Evolutionary conservation across 306 rosid genomes (phyloP).

Genomic region (Prosopis cineraria): DNA sequence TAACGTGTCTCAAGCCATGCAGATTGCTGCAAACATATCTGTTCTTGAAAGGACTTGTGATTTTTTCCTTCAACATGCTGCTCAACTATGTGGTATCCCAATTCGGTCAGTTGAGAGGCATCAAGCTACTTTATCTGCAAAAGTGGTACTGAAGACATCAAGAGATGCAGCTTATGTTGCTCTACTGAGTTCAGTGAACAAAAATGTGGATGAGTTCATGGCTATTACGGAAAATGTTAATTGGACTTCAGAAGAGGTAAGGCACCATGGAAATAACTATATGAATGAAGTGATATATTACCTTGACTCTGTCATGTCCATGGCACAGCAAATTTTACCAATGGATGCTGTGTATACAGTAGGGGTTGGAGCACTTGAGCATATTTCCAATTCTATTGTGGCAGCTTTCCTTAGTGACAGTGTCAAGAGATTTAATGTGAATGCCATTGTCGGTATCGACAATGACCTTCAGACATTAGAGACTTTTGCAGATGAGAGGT

Average conservation of each 20-base stretch:
- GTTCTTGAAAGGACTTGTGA: slow-evolving; percentile 92
- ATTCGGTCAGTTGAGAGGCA: slow-evolving; percentile 61
- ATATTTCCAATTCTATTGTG: slow-evolving; percentile 63
- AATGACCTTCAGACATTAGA: slow-evolving; percentile 61
- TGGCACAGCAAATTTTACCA: slow-evolving; percentile 87
- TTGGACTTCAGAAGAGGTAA: slow-evolving; percentile 80
- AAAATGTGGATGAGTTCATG: slow-evolving; percentile 73
- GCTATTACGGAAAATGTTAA: slow-evolving; percentile 56
- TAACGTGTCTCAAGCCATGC: slow-evolving; percentile 87
- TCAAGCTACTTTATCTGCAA: slow-evolving; percentile 71
- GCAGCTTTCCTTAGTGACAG: slow-evolving; percentile 69
- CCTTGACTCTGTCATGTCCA: slow-evolving; percentile 80
- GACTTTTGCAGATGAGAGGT: slow-evolving; percentile 73
- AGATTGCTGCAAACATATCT: slow-evolving; percentile 86
- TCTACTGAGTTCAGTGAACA: slow-evolving; percentile 58
- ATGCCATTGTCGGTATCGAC: slow-evolving; percentile 59
- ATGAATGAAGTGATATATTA: slow-evolving; percentile 70
- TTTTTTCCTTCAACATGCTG: slow-evolving; percentile 73
- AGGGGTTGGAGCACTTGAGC: slow-evolving; percentile 81
- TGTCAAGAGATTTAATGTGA: slow-evolving; percentile 79
- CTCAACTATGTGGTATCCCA: slow-evolving; percentile 64
- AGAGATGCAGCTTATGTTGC: slow-evolving; percentile 74
- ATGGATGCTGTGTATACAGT: slow-evolving; percentile 76
- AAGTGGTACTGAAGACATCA: slow-evolving; percentile 64
- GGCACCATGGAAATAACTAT: slow-evolving; percentile 63